Evolutionary conservation across 345 rosid species (phyloP).

Genomic region (Laguncularia racemosa): DNA sequence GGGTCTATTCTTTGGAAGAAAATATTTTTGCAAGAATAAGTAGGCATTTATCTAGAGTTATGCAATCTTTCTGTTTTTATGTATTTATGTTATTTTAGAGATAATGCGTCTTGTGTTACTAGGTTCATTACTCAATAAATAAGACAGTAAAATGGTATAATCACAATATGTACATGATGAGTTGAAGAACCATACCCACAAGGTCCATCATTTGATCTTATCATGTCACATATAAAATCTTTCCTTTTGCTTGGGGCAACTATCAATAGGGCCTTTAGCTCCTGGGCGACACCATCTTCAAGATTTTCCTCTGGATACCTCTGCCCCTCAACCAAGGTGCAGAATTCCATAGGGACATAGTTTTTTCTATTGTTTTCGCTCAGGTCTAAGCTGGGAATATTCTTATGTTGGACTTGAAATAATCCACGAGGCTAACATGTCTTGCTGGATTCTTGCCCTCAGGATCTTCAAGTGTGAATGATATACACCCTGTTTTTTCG

Average conservation of each 20-base stretch:
- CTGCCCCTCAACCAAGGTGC: constrained; percentile 70
- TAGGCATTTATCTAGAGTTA: too few relatives aligned
- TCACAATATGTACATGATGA: too few relatives aligned
- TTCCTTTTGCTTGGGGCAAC: constrained; percentile 37
- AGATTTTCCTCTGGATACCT: constrained; percentile 61
- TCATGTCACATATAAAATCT: constrained; percentile 37
- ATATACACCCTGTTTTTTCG: constrained; percentile 19
- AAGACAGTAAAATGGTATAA: too few relatives aligned
- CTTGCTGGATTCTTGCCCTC: constrained; percentile 28
- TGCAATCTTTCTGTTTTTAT: too few relatives aligned
- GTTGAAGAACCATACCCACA: constrained; percentile 80
- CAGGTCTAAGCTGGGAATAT: constrained; percentile 71
- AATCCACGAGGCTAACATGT: constrained; percentile 33
- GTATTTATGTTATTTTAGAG: too few relatives aligned
- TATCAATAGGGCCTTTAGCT: constrained; percentile 42
- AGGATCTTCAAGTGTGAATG: constrained; percentile 35
- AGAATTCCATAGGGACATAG: constrained; percentile 75
- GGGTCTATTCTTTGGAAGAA: too few relatives aligned
- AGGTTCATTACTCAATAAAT: too few relatives aligned
- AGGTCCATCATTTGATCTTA: constrained; percentile 46
- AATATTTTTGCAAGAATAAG: too few relatives aligned
- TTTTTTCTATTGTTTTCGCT: constrained; percentile 41
- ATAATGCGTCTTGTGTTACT: too few relatives aligned
- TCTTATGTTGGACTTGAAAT: constrained; percentile 41
- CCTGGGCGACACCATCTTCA: constrained; percentile 25